Base-by-base conservation (phyloP, 139 green algal species). In the Desmodesmus armatus region DNA sequence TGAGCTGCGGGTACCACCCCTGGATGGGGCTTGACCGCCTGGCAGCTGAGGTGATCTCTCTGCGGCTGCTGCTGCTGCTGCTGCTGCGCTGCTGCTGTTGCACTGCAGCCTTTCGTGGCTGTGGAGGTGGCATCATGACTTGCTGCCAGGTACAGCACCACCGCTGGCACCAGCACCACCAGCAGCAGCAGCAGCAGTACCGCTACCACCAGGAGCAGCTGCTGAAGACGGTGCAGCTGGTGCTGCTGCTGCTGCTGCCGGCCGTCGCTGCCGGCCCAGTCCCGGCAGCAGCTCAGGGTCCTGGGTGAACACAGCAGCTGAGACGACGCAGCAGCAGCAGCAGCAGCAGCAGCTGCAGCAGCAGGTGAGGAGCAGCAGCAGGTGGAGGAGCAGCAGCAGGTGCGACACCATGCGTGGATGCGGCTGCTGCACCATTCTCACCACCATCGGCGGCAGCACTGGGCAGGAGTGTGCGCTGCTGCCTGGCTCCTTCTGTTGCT, bases 111-210 rank as follows among this genome's bases (percentile, higher is more conserved):
- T n/a, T n/a, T n/a, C n/a, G n/a, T n/a, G n/a, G n/a, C n/a, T n/a
- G n/a, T n/a, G n/a, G n/a, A n/a, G 9, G 63, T 33, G 21, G 63
- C 63, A 5, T 5, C 60, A n/a, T 39, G n/a, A 39, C 6, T 17
- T 39, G 60, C 60, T 69, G 60, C 35, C 29, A 7, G 58, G 19
- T 29, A 35, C 63, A 44, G 51, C 51, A 27, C 51, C 51, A 62
- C 7, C 15, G 31, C 55, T 27, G 19, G 2, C 55, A 65, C 55
- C 55, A 65, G 25, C 1, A 65, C 19, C 55, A 65, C 19, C 60
- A 69, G n/a, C 60, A 69, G n/a, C 60, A 69, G 60, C n/a, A 69
- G 60, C n/a, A 69, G 60, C n/a, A 39, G n/a, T 69, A 25, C 53
- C 11, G 4, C 53, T 27, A 63, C 53, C 53, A 25, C 21, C 53